Percentiles rank a stretch among this genome's conserved stretches.
Evolutionary conservation across 306 rosid species (phyloP).

Genomic region (Vigna radiata): DNA sequence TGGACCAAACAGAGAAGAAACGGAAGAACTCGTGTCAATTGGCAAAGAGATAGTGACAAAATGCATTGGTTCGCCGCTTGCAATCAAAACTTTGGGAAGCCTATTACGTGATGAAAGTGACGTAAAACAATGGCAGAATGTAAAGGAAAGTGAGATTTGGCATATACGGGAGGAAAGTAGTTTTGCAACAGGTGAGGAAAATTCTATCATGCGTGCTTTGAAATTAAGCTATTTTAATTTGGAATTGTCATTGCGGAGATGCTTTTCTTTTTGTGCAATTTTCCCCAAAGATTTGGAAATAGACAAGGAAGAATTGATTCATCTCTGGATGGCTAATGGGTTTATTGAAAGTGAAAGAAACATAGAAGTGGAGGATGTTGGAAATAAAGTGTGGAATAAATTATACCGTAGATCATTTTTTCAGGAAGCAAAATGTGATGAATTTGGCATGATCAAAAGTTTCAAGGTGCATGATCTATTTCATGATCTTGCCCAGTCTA

Average conservation of each 20-base stretch:
- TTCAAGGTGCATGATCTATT: constrained; percentile 28
- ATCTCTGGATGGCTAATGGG: constrained; percentile 32
- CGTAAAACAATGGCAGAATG: constrained; percentile 15
- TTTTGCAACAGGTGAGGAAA: neutral
- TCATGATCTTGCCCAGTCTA: constrained; percentile 45
- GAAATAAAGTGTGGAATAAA: constrained; percentile 26
- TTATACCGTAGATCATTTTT: constrained; percentile 36
- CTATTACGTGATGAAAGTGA: constrained; percentile 34
- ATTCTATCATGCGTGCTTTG: neutral
- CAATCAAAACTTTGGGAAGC: constrained; percentile 12
- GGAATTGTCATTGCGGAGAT: neutral
- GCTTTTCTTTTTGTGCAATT: neutral
- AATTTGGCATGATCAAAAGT: neutral
- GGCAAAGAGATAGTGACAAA: constrained; percentile 42
- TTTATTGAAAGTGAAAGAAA: neutral
- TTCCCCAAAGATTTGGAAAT: neutral
- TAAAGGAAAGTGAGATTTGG: neutral
- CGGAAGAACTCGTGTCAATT: constrained; percentile 32
- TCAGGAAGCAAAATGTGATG: constrained; percentile 23
- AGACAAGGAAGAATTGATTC: neutral
- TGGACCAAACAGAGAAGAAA: neutral
- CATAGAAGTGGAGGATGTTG: constrained; percentile 44
- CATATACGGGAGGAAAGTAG: too few relatives aligned
- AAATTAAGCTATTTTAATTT: neutral
- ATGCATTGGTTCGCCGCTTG: constrained; percentile 33